Percentiles rank a stretch among this genome's conserved stretches.
phyloP scores from a whole-genome alignment of 805 yeast genomes.

The Starmerella bombi region DNA sequence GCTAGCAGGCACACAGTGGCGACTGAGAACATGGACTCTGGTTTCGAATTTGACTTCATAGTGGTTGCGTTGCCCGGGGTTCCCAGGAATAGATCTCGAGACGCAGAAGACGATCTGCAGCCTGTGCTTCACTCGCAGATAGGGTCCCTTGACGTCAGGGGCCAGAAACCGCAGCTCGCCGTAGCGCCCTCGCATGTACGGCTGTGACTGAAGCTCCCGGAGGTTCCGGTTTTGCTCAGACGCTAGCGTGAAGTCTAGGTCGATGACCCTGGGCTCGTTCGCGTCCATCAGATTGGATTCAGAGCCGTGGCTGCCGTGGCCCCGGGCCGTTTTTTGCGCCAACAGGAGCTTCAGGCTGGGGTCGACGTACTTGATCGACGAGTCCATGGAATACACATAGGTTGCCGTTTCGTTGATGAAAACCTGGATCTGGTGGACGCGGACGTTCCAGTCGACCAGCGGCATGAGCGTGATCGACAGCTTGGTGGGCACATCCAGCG shows the following conservation, averaged over 20 bases:
- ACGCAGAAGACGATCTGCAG: slow-evolving; percentile 20
- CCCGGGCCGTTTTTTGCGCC: slow-evolving; percentile 16
- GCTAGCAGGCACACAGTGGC: slow-evolving; percentile 24
- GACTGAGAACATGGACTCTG: slow-evolving; percentile 19
- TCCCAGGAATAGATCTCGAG: slow-evolving; percentile 12
- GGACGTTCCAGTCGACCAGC: slow-evolving; percentile 45
- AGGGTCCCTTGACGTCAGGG: slow-evolving; percentile 22
- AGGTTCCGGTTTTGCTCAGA: slow-evolving; percentile 14
- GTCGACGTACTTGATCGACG: slow-evolving; percentile 20
- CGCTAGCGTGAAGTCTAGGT: slow-evolving; percentile 11
- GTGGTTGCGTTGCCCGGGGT: slow-evolving; percentile 12
- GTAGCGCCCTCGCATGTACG: slow-evolving; percentile 19
- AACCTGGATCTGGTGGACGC: slow-evolving; percentile 42
- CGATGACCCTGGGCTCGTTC: slow-evolving; percentile 18
- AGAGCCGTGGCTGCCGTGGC: neutral
- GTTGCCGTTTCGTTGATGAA: slow-evolving; percentile 19
- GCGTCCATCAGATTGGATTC: slow-evolving; percentile 9
- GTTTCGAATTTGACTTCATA: slow-evolving; percentile 23
- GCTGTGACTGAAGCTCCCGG: slow-evolving; percentile 15
- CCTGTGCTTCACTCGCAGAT: slow-evolving; percentile 19
- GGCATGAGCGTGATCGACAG: slow-evolving; percentile 62
- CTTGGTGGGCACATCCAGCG: slow-evolving; percentile 63
- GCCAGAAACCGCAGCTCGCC: slow-evolving; percentile 22
- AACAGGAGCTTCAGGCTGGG: slow-evolving; percentile 19
- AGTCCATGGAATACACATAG: slow-evolving; percentile 22